These are phyloP conservation scores for Neocatenulostroma microsporum DNA, from an alignment of 2,329 filamentous ascomycete species.

Conservation along the genomic window DNA sequence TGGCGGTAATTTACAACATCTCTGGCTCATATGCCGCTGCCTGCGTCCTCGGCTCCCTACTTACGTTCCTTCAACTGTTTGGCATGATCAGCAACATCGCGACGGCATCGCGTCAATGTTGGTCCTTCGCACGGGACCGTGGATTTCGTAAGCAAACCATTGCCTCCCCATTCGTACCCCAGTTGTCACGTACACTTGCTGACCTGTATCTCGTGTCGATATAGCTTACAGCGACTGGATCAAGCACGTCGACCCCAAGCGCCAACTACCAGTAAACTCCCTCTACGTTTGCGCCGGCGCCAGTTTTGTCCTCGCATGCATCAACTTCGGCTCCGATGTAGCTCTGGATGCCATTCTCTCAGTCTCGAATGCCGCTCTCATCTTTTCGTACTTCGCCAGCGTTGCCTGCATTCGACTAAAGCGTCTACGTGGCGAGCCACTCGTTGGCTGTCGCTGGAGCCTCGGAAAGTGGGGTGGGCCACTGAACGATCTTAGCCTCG, in stretches of 20 bases:
- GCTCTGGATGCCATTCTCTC: conserved; percentile 30
- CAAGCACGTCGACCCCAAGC: conserved; percentile 5
- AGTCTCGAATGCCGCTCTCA: conserved; percentile 15
- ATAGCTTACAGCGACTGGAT: too few species aligned
- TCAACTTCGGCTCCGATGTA: conserved; percentile 28
- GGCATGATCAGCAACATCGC: too few species aligned
- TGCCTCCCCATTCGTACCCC: too few species aligned
- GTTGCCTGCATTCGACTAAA: conserved; percentile 8
- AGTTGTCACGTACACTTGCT: too few species aligned
- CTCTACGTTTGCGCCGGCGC: conserved; percentile 9
- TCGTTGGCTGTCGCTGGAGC: conserved; percentile 4
- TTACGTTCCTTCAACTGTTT: conserved; percentile 8
- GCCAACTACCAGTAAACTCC: conserved; percentile 8
- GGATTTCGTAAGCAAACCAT: too few species aligned
- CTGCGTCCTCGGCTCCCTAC: conserved; percentile 4
- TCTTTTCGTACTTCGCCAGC: conserved; percentile 6
- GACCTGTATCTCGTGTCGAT: too few species aligned
- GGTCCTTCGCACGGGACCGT: too few species aligned
- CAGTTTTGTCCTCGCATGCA: conserved; percentile 21
- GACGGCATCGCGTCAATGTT: too few species aligned
- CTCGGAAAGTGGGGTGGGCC: conserved; percentile 9
- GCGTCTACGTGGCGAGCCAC: conserved; percentile 4
- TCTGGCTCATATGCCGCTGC: too few species aligned
- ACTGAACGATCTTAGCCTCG: conserved; percentile 11
- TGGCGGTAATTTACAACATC: conserved; percentile 8